Percentiles rank a stretch among this genome's conserved stretches.
Evolutionary conservation across 2,329 filamentous ascomycete species (phyloP).

Genomic region (Fusarium domesticum): DNA sequence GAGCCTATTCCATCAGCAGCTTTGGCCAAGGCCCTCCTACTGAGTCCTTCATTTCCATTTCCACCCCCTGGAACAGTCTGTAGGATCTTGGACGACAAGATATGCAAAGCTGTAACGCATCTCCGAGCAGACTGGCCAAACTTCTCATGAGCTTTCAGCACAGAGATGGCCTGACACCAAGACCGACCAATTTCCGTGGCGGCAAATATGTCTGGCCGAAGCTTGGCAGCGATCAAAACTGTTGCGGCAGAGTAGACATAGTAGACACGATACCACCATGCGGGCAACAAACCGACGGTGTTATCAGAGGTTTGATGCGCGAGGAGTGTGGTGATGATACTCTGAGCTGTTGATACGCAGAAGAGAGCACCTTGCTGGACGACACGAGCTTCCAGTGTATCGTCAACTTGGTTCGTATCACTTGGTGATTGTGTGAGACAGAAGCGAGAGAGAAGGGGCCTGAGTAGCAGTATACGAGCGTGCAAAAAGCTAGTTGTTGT

Average conservation of each 20-base stretch:
- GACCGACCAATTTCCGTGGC: conserved; percentile 27
- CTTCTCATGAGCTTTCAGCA: conserved; percentile 34
- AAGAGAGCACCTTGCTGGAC: conserved; percentile 34
- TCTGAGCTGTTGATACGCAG: conserved; percentile 35
- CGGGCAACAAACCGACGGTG: conserved; percentile 35
- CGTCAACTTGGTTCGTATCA: conserved; percentile 8
- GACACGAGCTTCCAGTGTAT: conserved; percentile 29
- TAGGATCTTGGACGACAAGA: conserved; percentile 35
- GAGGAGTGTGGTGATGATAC: conserved; percentile 31
- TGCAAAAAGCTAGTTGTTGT: conserved; percentile 31
- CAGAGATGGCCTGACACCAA: conserved; percentile 34
- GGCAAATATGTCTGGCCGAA: conserved; percentile 34
- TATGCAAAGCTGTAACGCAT: conserved; percentile 35
- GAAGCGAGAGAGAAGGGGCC: conserved; percentile 34
- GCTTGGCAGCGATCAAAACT: conserved; percentile 35
- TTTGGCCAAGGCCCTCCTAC: background rate
- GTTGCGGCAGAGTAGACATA: conserved; percentile 39
- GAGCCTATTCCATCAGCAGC: background rate
- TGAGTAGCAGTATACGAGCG: conserved; percentile 33
- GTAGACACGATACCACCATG: conserved; percentile 41
- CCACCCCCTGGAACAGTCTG: conserved; percentile 17
- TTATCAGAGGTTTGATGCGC: conserved; percentile 32
- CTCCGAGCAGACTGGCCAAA: conserved; percentile 34
- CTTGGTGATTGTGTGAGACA: conserved; percentile 27
- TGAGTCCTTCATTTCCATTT: background rate